phyloP scores from a whole-genome alignment of 2,329 filamentous ascomycete species.

The Paraphoma chrysanthemicola region DNA sequence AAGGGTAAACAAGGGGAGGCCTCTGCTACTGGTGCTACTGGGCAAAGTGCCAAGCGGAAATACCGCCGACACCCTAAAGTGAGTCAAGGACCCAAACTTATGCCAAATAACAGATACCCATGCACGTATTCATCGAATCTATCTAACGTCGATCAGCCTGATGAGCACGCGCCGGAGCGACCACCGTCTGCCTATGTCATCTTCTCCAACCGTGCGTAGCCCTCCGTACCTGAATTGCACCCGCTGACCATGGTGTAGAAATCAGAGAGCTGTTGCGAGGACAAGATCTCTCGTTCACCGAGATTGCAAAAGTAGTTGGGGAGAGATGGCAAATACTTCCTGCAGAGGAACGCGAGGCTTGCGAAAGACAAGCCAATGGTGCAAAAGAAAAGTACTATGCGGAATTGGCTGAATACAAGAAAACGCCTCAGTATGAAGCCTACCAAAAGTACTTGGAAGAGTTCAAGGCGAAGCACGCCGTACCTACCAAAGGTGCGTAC shows the following conservation, averaged over 20 bases:
- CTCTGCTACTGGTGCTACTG: constrained; percentile 41
- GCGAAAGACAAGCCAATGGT: constrained; percentile 72
- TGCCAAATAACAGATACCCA: background rate
- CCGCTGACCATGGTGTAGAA: constrained; percentile 55
- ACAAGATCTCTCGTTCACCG: constrained; percentile 78
- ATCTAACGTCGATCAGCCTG: constrained; percentile 59
- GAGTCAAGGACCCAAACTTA: constrained; percentile 20
- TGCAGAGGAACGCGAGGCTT: constrained; percentile 72
- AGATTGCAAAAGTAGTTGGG: constrained; percentile 82
- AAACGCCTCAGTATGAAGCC: constrained; percentile 71
- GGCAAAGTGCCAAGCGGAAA: constrained; percentile 66
- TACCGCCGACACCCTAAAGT: constrained; percentile 81
- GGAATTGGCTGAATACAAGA: constrained; percentile 78
- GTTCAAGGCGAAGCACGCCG: constrained; percentile 74
- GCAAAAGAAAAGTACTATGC: constrained; percentile 80
- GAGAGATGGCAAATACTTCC: constrained; percentile 80
- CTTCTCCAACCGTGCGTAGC: constrained; percentile 78
- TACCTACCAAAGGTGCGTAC: constrained; percentile 44
- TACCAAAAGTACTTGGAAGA: constrained; percentile 77
- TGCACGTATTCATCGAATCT: background rate
- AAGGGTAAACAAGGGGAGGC: constrained; percentile 53
- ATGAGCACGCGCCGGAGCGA: constrained; percentile 80
- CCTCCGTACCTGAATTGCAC: background rate
- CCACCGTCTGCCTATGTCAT: constrained; percentile 85
- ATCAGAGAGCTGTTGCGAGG: constrained; percentile 80